Evolutionary conservation across 371 early-diverging fungal genomes (phyloP), one percentile per base, ranked within the genome.

Genomic region (Mortierella sp.): DNA sequence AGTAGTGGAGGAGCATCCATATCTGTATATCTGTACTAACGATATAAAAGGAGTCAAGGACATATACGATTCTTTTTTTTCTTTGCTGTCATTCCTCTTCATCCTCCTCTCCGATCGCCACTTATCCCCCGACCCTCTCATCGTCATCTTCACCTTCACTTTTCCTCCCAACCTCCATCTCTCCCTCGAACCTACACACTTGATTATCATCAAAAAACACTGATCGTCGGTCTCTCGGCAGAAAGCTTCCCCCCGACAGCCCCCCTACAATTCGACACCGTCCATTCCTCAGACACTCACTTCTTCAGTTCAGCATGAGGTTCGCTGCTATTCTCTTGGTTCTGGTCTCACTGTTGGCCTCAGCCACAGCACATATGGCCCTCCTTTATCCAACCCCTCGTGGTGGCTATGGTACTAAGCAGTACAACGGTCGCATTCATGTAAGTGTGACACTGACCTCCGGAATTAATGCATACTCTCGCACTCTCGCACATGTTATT

Each of bases 381-480:
- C 59, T 86, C 36, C 73, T 74, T 22, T 74, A 67, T 67, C 86
- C 86, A 22, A 57, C 69, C 48, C 82, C 85, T 33, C 73, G 86
- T 50, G 73, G 70, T 38, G 80, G 80, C 22, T 61, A 67, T 28
- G 65, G 65, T 40, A 70, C 80, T n/a, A 63, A 62, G 43, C 61
- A 74, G 33, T 80, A 71, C 75, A 69, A 80, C 61, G 74, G 75
- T n/a, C 64, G 48, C 43, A 10, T 63, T 40, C 68, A 68, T 15
- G 71, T 70, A 63, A 58, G 70, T 45, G 36, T 41, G 48, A 8
- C 9, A 9, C 45, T 10, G 10, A 10, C 16, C 10, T 10, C 10
- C 45, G 15, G 3, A 10, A 43, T 16, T 10, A 7, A 22, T 22
- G 8, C 28, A 28, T 47, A 22, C 43, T 13, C 33, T n/a, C 16